Conservation (phyloP, 192 early-diverging fungal species). For the Coemansia reversa region DNA sequence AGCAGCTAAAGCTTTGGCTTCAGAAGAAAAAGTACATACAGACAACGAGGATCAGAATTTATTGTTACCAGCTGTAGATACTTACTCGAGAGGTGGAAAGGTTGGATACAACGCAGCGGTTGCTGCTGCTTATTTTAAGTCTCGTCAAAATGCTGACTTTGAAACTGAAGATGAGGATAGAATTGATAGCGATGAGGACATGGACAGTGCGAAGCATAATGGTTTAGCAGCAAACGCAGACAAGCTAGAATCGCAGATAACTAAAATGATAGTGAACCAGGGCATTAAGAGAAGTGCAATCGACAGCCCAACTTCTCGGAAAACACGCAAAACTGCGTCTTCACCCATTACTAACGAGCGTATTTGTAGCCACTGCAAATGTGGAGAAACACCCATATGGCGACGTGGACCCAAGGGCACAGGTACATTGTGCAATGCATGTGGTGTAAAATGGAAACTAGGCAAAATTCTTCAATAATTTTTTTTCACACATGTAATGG, state of each 20-base stretch:
- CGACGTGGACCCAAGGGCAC: constrained; percentile 70
- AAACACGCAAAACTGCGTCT: background rate
- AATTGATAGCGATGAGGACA: background rate
- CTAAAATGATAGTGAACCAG: background rate
- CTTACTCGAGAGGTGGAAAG: constrained; percentile 22
- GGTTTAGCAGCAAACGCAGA: background rate
- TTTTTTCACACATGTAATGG: background rate
- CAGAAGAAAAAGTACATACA: background rate
- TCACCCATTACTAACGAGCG: constrained; percentile 31
- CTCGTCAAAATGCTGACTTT: constrained; percentile 1
- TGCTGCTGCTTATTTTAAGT: constrained; percentile 7
- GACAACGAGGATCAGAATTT: background rate
- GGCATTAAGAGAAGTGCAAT: constrained; percentile 2
- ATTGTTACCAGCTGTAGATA: background rate
- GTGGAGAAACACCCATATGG: constrained; percentile 75
- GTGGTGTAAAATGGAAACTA: constrained; percentile 81
- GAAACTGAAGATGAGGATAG: constrained; percentile 9
- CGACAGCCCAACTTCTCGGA: background rate
- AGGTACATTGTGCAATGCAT: constrained; percentile 76
- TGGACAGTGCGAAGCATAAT: background rate
- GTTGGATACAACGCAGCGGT: constrained; percentile 28
- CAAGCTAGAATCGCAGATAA: background rate
- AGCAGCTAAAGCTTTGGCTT: background rate
- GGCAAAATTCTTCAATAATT: constrained; percentile 63
- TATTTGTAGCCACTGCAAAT: constrained; percentile 64